phyloP scores from a whole-genome alignment of 179 eudicot genomes.

The Sideroxylon spinosum region DNA sequence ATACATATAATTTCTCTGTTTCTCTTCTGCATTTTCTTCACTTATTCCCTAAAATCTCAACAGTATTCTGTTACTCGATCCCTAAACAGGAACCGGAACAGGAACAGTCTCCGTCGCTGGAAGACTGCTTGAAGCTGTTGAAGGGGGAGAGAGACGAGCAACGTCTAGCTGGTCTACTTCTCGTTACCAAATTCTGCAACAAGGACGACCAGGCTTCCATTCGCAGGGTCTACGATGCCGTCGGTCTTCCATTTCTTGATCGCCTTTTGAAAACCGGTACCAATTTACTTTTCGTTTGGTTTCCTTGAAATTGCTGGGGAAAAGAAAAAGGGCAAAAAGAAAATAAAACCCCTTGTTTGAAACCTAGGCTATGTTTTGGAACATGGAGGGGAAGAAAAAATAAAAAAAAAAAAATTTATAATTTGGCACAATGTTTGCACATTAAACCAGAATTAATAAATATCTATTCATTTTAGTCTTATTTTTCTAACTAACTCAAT shows the following conservation, averaged over 20 bases:
- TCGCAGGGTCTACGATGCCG: conserved; percentile 51
- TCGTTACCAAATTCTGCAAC: conserved; percentile 57
- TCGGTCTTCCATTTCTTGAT: conserved; percentile 57
- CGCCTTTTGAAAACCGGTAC: conserved; percentile 81
- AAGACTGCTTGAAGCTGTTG: conserved; percentile 67
- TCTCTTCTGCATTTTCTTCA: not conserved
- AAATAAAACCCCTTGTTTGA: not conserved
- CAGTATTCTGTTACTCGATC: no score
- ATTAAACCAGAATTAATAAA: no score
- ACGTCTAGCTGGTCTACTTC: conserved; percentile 80
- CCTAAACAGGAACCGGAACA: not conserved
- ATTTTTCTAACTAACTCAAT: no score
- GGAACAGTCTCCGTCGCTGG: conserved; percentile 31
- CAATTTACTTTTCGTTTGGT: not conserved
- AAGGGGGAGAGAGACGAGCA: conserved; percentile 77
- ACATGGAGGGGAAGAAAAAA: no score
- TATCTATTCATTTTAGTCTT: no score
- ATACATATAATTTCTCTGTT: not conserved
- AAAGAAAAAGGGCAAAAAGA: not conserved
- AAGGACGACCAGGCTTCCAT: conserved; percentile 57
- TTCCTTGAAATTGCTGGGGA: not conserved
- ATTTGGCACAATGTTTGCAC: no score
- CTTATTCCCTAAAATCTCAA: not conserved
- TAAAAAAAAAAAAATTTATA: no score
- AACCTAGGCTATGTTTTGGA: no score